These are phyloP conservation scores for Coemansia sp. DNA, from an alignment of 371 early-diverging fungal species.

Conservation along the genomic window DNA sequence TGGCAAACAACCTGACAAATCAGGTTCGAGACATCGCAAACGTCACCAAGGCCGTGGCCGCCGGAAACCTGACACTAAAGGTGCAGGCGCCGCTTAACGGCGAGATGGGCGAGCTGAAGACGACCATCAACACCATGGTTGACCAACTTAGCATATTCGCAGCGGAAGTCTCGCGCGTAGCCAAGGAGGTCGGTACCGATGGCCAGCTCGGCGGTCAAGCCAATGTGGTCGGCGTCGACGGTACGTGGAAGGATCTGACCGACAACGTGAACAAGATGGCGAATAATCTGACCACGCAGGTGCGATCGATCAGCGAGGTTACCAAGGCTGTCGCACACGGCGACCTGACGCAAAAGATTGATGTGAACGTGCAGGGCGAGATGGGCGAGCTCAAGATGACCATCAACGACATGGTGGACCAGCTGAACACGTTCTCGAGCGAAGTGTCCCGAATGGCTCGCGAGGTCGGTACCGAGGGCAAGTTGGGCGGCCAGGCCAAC, in stretches of 20 bases:
- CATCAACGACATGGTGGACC: conserved; percentile 60
- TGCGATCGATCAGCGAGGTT: conserved; percentile 58
- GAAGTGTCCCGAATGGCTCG: conserved; percentile 66
- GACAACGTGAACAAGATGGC: conserved; percentile 62
- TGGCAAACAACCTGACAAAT: too few species aligned
- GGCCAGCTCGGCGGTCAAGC: conserved; percentile 64
- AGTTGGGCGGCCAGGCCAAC: conserved; percentile 59
- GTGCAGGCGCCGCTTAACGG: conserved; percentile 55
- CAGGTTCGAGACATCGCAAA: too few species aligned
- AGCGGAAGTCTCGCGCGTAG: conserved; percentile 65
- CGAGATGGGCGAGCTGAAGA: conserved; percentile 57
- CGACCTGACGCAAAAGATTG: conserved; percentile 53
- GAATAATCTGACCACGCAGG: conserved; percentile 56
- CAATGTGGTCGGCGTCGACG: conserved; percentile 56
- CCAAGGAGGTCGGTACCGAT: conserved; percentile 58
- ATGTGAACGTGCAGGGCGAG: conserved; percentile 56
- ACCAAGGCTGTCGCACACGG: conserved; percentile 54
- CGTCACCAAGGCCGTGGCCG: too few species aligned
- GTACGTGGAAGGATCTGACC: conserved; percentile 60
- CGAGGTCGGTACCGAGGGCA: conserved; percentile 66
- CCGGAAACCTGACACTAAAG: conserved; percentile 17
- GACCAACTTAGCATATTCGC: conserved; percentile 54
- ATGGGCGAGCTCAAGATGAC: conserved; percentile 53
- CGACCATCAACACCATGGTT: conserved; percentile 68
- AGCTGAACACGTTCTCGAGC: conserved; percentile 58